Evolutionary conservation across 495 filamentous ascomycete genomes (phyloP), one percentile per base, ranked within the genome.

Genomic region (Xylaria castorea): DNA sequence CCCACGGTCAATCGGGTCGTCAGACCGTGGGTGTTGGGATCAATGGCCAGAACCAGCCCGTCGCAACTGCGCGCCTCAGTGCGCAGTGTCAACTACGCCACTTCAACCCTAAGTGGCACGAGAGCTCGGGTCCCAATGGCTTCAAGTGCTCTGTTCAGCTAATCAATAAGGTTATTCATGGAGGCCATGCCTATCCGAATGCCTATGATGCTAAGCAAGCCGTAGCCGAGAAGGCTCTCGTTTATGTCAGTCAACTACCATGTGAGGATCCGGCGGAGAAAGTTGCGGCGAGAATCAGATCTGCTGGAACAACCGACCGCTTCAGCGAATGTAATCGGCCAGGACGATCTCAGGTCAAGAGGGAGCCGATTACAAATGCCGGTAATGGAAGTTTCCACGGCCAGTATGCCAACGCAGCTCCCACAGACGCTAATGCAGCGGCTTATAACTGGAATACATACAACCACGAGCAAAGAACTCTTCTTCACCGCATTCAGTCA

Each of bases 91-190:
- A 83, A 71, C 30, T 40, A 20, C 76, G 78, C 6, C 36, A 62
- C 27, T 83, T 82, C 68, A 83, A 82, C 60, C 80, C 80, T 3
- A 48, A 71, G 30, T 76, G 73, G 48, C 32, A 69, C 4, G 73
- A 75, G 48, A 58, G 25, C 63, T 64, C 66, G 27, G 53, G 34
- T n/a, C 51, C 42, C 16, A 34, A 40, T 48, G 68, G 70, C 11
- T 74, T 46, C 40, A 63, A 40, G 57, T 78, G 74, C 51, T 60
- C 71, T 36, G 75, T 78, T 12, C 61, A 64, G 20, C 4, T 78
- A 44, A 69, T 68, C 7, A 61, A 71, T 7, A 36, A 53, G 44
- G 22, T 60, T 4, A 70, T 75, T 30, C 1, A 55, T 30, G 22
- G 36, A 11, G 64, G 62, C 8, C 9, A 16, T 25, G 12, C 20